Conservation (phyloP, 306 rosid species). For the Quercus engelmannii region DNA sequence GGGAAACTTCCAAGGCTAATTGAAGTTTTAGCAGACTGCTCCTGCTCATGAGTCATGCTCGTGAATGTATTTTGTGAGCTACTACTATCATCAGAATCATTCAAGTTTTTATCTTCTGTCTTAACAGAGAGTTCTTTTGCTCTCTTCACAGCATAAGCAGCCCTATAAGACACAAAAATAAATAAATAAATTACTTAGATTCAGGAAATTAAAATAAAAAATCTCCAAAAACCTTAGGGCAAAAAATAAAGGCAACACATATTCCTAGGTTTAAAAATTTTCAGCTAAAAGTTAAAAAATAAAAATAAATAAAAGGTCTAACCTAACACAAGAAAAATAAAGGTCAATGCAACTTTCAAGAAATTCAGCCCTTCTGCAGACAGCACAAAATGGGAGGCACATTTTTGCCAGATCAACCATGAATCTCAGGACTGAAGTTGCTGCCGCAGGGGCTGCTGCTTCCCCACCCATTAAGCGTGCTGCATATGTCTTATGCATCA, state of each 20-base stretch:
- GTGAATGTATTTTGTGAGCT: conserved; percentile 91
- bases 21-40: conserved; percentile 79
- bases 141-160: conserved; percentile 91
- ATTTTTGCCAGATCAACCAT: conserved; percentile 99
- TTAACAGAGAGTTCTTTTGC: conserved; percentile 86
- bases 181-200: conserved; percentile 10
- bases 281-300: conserved; percentile 2
- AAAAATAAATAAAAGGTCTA: conserved; percentile 34
- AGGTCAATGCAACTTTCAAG: conserved; percentile 94
- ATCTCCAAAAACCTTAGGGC: not conserved
- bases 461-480: conserved; percentile 99
- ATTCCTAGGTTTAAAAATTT: not conserved
- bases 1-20: conserved; percentile 95
- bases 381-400: conserved; percentile 85
- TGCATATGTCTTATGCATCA: conserved; percentile 99
- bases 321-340: conserved; percentile 98
- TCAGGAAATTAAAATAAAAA: not conserved
- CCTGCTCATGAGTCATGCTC: conserved; percentile 84
- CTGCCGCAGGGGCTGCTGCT: conserved; percentile 99
- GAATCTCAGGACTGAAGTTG: conserved; percentile 89
- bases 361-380: conserved; percentile 89
- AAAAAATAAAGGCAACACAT: not conserved
- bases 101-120: conserved; percentile 70
- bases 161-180: conserved; percentile 56
- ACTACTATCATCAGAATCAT: conserved; percentile 74